Conservation (phyloP, 1,139 yeast species). For the Arxiozyma slooffiae region DNA sequence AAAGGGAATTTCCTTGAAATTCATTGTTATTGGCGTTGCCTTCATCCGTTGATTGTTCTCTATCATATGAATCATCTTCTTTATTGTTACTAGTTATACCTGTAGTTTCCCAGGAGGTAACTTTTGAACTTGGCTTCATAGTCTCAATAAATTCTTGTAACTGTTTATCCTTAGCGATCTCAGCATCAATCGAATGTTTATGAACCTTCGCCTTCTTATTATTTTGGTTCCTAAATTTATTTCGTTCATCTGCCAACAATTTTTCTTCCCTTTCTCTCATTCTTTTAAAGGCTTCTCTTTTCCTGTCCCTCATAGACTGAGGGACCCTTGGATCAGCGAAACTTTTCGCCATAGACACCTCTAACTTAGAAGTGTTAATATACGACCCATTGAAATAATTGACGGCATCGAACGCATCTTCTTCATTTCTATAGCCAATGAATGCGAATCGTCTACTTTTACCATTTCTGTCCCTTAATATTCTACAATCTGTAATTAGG, state of each 20-base stretch:
- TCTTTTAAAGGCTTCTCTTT: constrained; percentile 45
- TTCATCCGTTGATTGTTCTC: neutral
- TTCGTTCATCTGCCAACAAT: constrained; percentile 35
- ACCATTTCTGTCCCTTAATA: constrained; percentile 72
- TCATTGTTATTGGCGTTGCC: constrained; percentile 11
- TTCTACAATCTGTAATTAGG: constrained; percentile 75
- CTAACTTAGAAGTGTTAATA: constrained; percentile 71
- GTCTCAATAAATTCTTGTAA: constrained; percentile 74
- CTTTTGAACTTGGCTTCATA: constrained; percentile 58
- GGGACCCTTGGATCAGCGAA: constrained; percentile 77
- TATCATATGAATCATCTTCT: constrained; percentile 11
- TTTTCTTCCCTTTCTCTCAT: constrained; percentile 48
- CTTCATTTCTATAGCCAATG: constrained; percentile 64
- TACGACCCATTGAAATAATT: constrained; percentile 66
- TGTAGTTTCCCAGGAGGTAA: constrained; percentile 25
- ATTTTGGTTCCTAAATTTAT: constrained; percentile 26
- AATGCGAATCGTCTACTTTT: constrained; percentile 90
- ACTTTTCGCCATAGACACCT: constrained; percentile 74
- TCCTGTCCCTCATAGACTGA: constrained; percentile 57
- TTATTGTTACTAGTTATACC: constrained; percentile 6
- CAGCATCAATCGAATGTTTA: constrained; percentile 40
- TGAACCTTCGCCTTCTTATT: constrained; percentile 19
- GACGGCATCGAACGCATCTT: constrained; percentile 74
- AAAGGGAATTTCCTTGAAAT: constrained; percentile 28
- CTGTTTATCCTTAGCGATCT: constrained; percentile 54